A percentile compares a stretch with the other conserved stretches of the same genome.
Conservation (phyloP, 148 eudicot species). For the Rhododendron vialii region DNA sequence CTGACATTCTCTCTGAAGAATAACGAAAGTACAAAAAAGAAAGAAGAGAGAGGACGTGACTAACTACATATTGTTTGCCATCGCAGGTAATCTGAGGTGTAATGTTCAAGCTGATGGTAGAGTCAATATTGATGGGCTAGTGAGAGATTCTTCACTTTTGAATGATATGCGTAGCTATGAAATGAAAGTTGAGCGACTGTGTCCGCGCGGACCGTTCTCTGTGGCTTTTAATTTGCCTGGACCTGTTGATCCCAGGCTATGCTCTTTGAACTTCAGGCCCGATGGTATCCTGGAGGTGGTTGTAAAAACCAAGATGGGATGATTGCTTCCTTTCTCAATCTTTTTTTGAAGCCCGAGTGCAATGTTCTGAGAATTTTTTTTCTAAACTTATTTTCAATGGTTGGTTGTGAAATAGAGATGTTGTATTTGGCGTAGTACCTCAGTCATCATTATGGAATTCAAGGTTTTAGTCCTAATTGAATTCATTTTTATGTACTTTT, state of each 20-base stretch:
- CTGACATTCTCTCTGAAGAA: background rate
- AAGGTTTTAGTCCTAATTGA: background rate
- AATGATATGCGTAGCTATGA: slow-evolving; percentile 23
- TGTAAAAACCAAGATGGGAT: slow-evolving; percentile 33
- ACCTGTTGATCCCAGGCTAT: slow-evolving; percentile 68
- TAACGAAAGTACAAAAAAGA: background rate
- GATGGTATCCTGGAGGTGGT: slow-evolving; percentile 73
- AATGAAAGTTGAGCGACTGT: slow-evolving; percentile 39
- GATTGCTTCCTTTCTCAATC: background rate
- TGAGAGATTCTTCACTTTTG: slow-evolving; percentile 27
- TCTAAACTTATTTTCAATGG: background rate
- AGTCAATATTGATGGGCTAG: slow-evolving; percentile 29
- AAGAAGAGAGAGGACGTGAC: background rate
- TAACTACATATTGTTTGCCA: background rate
- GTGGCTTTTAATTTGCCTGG: slow-evolving; percentile 70
- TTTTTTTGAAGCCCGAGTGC: background rate
- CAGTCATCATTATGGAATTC: background rate
- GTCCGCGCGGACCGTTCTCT: slow-evolving; percentile 60
- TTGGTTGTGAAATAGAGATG: background rate
- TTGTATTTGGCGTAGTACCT: background rate
- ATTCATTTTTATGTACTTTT: background rate
- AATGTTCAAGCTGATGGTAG: slow-evolving; percentile 11
- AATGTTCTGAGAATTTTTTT: background rate
- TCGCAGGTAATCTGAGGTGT: slow-evolving; percentile 5
- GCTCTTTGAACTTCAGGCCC: slow-evolving; percentile 39